Conservation (phyloP, 495 filamentous ascomycete species). For the Penicillium goetzii region DNA sequence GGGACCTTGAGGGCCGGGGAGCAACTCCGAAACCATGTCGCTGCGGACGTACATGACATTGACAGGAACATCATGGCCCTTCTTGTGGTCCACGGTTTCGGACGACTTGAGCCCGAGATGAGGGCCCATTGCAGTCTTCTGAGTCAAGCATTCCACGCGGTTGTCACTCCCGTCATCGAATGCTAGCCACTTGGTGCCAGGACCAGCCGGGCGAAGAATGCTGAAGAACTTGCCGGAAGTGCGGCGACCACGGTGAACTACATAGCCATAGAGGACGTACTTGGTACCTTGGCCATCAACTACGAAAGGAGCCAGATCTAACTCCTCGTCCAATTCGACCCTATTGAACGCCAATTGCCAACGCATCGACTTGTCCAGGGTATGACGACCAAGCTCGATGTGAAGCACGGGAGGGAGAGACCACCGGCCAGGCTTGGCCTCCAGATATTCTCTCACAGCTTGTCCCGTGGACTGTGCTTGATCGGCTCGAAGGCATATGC, state of each 20-base stretch:
- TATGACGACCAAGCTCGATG: slow-evolving; percentile 63
- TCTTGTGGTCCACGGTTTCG: slow-evolving; percentile 46
- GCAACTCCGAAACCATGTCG: slow-evolving; percentile 49
- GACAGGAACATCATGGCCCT: slow-evolving; percentile 61
- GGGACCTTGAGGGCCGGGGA: slow-evolving; percentile 50
- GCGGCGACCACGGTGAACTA: slow-evolving; percentile 64
- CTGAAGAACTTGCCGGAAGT: slow-evolving; percentile 65
- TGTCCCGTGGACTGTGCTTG: slow-evolving; percentile 39
- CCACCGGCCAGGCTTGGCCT: slow-evolving; percentile 43
- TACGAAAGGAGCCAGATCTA: slow-evolving; percentile 48
- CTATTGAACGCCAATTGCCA: slow-evolving; percentile 64
- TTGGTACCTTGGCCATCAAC: slow-evolving; percentile 40
- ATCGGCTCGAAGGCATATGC: slow-evolving; percentile 43
- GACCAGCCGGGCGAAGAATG: slow-evolving; percentile 61
- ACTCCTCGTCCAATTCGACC: slow-evolving; percentile 57
- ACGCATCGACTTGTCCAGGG: slow-evolving; percentile 53
- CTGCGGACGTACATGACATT: slow-evolving; percentile 60
- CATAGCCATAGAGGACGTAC: slow-evolving; percentile 64
- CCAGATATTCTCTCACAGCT: slow-evolving; percentile 38
- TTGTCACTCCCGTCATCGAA: slow-evolving; percentile 61
- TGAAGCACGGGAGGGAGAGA: slow-evolving; percentile 55
- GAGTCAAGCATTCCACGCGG: slow-evolving; percentile 60
- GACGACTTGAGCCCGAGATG: slow-evolving; percentile 54
- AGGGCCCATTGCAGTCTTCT: slow-evolving; percentile 57
- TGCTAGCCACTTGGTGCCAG: slow-evolving; percentile 60